Base-by-base conservation (phyloP, 768 basidiomycete genomes). In the Mycena polygramma region DNA sequence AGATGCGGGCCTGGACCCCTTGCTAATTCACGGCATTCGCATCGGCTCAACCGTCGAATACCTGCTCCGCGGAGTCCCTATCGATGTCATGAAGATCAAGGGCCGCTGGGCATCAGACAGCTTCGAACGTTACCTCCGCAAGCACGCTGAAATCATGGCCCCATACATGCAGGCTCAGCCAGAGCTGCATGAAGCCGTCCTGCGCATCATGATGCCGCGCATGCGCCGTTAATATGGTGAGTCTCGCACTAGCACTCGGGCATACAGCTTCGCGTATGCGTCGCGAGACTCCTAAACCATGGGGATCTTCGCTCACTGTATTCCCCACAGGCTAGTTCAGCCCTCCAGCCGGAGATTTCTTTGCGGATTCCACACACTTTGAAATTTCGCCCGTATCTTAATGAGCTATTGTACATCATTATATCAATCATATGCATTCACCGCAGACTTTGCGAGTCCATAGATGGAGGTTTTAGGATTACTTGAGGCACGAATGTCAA, bases 21-120 rank as follows among this genome's bases (percentile, higher is more conserved):
- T 78, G 30, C 73, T 76, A 20, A 74, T 78, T 0, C 80, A 82
- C 49, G 72, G 78, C n/a, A 67, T 79, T 8, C 72, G 75, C 65
- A 79, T 81, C 15, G 76, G 81, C 1, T 71, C 77, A 1, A 83
- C 81, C 0, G 73, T 85, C 0, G 79, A 81, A 63, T 83, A 83
- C 65, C 77, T 85, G 0, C 77, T 85, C 5, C 71, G 75, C 11
- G 81, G 81, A 0, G 62, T 80, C 0, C 79, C 82, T 7, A 81
- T 85, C 48, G 79, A 85, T 6, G 79, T 80, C 0, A 75, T 83
- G 35, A 82, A 82, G 53, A 71, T 74, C 0, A 83, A 76, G 30
- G 81, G 83, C 0, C 55, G 78, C 0, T 86, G 83, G 85, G 66
- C 71, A 0, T 80, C 82, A 51, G 76, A 84, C 10, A 75, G 79